Conservation (phyloP, 805 yeast genomes). For the Kazachstania psychrophila region DNA sequence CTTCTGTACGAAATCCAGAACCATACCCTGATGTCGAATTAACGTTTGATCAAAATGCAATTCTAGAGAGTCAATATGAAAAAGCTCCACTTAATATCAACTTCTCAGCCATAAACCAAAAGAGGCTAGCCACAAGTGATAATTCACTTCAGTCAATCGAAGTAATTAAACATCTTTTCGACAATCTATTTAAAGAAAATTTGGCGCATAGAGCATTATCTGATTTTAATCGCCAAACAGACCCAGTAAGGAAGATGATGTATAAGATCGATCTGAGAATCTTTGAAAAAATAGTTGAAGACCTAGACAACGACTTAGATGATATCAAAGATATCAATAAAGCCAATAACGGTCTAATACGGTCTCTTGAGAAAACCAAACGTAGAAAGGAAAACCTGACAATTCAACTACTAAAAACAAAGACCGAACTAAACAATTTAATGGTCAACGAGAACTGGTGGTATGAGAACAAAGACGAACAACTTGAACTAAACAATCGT, state of each 20-base stretch:
- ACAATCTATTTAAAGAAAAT: conserved; percentile 15
- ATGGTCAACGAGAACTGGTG: conserved; percentile 1
- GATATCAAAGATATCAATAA: conserved; percentile 26
- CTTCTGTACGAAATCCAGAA: neutral
- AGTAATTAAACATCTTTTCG: conserved; percentile 15
- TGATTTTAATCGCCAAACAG: conserved; percentile 14
- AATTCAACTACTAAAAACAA: neutral
- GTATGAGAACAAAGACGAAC: neutral
- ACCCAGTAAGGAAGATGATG: conserved; percentile 12
- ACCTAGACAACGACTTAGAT: conserved; percentile 17
- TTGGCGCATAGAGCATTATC: conserved; percentile 20
- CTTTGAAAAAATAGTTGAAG: conserved; percentile 14
- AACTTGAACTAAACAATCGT: neutral
- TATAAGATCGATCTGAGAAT: conserved; percentile 24
- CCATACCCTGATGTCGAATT: too few species aligned
- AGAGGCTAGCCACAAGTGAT: conserved; percentile 15
- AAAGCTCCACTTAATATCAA: conserved; percentile 15
- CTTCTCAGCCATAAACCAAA: conserved; percentile 9
- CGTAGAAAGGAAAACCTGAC: neutral
- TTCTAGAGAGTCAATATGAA: too few species aligned
- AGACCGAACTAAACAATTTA: neutral
- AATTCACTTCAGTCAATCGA: conserved; percentile 22
- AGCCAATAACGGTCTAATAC: conserved; percentile 23
- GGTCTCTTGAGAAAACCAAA: neutral
- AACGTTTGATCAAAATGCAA: too few species aligned